Conservation (phyloP, 768 basidiomycete genomes). For the Lanmaoa pseudosensibilis region DNA sequence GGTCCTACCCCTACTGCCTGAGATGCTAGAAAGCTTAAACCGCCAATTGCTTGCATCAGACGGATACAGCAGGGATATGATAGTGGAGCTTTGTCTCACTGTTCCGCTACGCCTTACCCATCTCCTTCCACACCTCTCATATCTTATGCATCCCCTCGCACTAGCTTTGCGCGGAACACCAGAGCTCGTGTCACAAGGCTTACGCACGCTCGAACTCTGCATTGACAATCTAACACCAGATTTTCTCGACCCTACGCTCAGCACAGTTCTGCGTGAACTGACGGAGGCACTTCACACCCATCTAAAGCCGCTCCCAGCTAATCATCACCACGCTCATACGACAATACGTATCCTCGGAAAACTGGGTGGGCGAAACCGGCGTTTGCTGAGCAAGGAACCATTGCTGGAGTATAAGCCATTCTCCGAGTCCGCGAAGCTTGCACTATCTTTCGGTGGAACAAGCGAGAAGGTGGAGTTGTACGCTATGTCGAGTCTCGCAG, state of each 20-base stretch:
- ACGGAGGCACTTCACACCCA: slow-evolving; percentile 94
- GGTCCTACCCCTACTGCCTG: slow-evolving; percentile 91
- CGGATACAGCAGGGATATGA: slow-evolving; percentile 82
- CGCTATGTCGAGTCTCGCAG: slow-evolving; percentile 65
- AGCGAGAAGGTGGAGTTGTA: slow-evolving; percentile 63
- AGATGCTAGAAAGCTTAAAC: slow-evolving; percentile 95
- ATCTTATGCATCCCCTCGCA: slow-evolving; percentile 95
- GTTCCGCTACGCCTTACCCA: slow-evolving; percentile 95
- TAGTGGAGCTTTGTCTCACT: slow-evolving; percentile 95
- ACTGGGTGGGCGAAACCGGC: slow-evolving; percentile 90
- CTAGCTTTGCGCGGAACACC: slow-evolving; percentile 83
- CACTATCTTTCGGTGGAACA: slow-evolving; percentile 73
- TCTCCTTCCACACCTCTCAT: slow-evolving; percentile 89
- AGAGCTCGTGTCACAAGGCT: slow-evolving; percentile 92
- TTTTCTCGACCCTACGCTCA: slow-evolving; percentile 94
- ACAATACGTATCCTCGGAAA: slow-evolving; percentile 97
- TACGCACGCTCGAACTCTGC: slow-evolving; percentile 96
- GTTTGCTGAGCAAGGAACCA: slow-evolving; percentile 80
- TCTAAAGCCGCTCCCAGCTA: slow-evolving; percentile 84
- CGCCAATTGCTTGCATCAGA: slow-evolving; percentile 85
- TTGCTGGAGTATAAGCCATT: slow-evolving; percentile 67
- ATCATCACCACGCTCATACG: slow-evolving; percentile 88
- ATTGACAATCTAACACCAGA: slow-evolving; percentile 98
- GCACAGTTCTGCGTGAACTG: slow-evolving; percentile 86
- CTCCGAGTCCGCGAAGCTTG: slow-evolving; percentile 67